phyloP scores from a whole-genome alignment of 2,329 filamentous ascomycete species.

The Scopulariopsis brevicaulis region DNA sequence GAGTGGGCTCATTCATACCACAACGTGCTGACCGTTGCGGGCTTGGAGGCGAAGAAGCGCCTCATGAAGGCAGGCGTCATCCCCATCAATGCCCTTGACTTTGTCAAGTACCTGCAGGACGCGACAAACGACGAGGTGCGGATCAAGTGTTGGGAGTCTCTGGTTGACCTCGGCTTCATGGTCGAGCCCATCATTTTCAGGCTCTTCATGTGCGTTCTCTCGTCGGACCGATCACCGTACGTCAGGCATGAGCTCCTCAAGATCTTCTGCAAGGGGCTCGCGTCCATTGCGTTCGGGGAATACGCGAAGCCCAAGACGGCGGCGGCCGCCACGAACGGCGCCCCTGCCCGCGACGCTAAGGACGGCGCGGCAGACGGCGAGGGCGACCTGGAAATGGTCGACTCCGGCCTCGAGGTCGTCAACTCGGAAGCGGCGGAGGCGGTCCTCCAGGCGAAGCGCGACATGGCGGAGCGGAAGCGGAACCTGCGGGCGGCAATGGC shows the following conservation, averaged over 20 bases:
- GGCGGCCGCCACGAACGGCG: not conserved
- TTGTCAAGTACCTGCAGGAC: slow-evolving; percentile 54
- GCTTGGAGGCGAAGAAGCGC: slow-evolving; percentile 47
- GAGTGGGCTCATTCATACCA: slow-evolving; percentile 59
- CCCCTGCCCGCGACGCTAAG: slow-evolving; percentile 7
- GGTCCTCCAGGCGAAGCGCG: slow-evolving; percentile 47
- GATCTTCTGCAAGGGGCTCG: slow-evolving; percentile 46
- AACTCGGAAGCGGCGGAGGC: slow-evolving; percentile 24
- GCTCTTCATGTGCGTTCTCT: slow-evolving; percentile 45
- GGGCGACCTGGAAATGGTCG: slow-evolving; percentile 9
- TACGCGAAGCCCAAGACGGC: slow-evolving; percentile 26
- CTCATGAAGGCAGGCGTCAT: slow-evolving; percentile 56
- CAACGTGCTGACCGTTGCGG: slow-evolving; percentile 54
- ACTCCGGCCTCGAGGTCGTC: slow-evolving; percentile 25
- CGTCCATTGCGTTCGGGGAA: slow-evolving; percentile 53
- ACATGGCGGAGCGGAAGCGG: slow-evolving; percentile 52
- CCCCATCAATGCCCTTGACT: slow-evolving; percentile 38
- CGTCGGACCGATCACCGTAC: slow-evolving; percentile 52
- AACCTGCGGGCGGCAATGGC: slow-evolving; percentile 46
- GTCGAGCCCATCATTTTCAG: slow-evolving; percentile 41
- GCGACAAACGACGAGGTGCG: slow-evolving; percentile 51
- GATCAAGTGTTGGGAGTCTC: slow-evolving; percentile 52
- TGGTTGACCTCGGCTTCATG: slow-evolving; percentile 52
- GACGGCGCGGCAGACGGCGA: slow-evolving; percentile 12
- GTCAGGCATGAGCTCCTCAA: slow-evolving; percentile 50